phyloP scores from a whole-genome alignment of 1,139 yeast species.

The Blastobotrys niveus region DNA sequence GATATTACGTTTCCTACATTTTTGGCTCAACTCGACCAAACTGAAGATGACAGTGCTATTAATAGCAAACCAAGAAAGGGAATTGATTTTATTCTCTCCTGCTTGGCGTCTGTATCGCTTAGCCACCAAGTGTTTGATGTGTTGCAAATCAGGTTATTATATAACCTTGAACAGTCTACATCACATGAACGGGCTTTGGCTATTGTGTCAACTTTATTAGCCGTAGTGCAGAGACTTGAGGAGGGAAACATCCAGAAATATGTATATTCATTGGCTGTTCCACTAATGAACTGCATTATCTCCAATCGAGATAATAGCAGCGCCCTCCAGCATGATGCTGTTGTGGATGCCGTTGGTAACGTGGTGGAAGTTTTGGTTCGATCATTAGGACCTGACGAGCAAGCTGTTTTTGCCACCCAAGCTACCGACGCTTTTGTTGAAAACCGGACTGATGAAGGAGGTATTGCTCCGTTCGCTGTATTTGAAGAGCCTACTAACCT shows the following conservation, averaged over 20 bases:
- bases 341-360: slow-evolving; percentile 20
- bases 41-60: slow-evolving; percentile 17
- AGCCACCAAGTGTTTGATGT: slow-evolving; percentile 31
- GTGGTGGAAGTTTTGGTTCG: slow-evolving; percentile 17
- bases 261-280: slow-evolving; percentile 18
- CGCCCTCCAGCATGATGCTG: slow-evolving; percentile 16
- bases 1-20: slow-evolving; percentile 59
- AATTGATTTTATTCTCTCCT: slow-evolving; percentile 26
- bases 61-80: slow-evolving; percentile 14
- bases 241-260: slow-evolving; percentile 19
- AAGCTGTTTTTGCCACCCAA: slow-evolving; percentile 14
- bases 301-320: not conserved
- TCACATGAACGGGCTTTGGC: slow-evolving; percentile 18
- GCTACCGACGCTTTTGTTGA: slow-evolving; percentile 22
- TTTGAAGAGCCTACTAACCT: slow-evolving; percentile 36
- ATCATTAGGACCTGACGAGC: slow-evolving; percentile 18
- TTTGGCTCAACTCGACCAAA: slow-evolving; percentile 39
- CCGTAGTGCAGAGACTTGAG: slow-evolving; percentile 21
- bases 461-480: not conserved
- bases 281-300: slow-evolving; percentile 21
- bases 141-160: slow-evolving; percentile 33
- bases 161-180: slow-evolving; percentile 23
- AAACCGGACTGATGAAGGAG: slow-evolving; percentile 6
- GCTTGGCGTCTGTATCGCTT: slow-evolving; percentile 32
- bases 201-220: slow-evolving; percentile 22